Conservation (phyloP, 257 asterid species). For the Solanum rostratum region DNA sequence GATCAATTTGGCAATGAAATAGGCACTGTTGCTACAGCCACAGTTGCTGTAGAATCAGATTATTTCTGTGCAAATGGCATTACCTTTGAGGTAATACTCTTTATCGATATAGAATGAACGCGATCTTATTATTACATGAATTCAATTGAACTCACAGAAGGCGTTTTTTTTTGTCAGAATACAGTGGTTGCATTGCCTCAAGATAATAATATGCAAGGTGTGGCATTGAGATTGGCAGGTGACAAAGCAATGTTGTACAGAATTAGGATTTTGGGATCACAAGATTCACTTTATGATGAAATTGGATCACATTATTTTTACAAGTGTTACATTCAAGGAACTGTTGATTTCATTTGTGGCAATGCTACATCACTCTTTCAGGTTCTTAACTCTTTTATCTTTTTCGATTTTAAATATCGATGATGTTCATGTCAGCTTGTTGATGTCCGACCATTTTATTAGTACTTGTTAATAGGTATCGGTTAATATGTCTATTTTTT, state of each 20-base stretch:
- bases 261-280: constrained; percentile 62
- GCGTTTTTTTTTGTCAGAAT: constrained; percentile 26
- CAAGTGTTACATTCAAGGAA: constrained; percentile 58
- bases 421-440: background rate
- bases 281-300: constrained; percentile 70
- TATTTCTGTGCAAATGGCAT: constrained; percentile 62
- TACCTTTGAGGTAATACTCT: constrained; percentile 61
- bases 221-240: constrained; percentile 54
- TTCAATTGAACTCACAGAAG: too few relatives aligned
- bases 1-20: constrained; percentile 19
- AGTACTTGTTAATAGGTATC: background rate
- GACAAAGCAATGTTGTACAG: constrained; percentile 59
- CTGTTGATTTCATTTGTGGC: constrained; percentile 74
- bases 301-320: constrained; percentile 48
- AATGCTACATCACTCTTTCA: constrained; percentile 55
- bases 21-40: constrained; percentile 63
- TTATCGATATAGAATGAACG: background rate
- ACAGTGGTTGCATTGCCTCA: constrained; percentile 24
- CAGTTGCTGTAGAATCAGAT: constrained; percentile 59
- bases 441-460: background rate
- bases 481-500: background rate
- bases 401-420: background rate
- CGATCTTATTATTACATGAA: background rate
- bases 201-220: constrained; percentile 56
- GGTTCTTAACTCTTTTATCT: constrained; percentile 12